Conservation (phyloP, 192 early-diverging fungal species). For the Powellomyces hirtus region DNA sequence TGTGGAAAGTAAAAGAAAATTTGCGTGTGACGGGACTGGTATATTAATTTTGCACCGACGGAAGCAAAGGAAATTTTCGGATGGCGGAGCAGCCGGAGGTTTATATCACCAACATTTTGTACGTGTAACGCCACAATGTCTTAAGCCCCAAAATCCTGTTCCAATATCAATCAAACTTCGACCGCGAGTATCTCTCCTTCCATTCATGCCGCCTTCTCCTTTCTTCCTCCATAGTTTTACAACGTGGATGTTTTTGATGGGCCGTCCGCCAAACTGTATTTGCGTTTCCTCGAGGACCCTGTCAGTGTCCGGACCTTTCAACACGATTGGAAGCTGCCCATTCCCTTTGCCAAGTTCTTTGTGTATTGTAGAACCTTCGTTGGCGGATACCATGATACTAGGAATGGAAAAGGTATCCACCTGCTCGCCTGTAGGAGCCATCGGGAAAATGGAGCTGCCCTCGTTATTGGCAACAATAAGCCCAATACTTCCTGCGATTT, state of each 20-base stretch:
- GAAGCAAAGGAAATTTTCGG: too few species aligned
- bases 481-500: constrained; percentile 38
- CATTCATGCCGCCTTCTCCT: constrained; percentile 82
- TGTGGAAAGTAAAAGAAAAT: too few species aligned
- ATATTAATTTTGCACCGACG: too few species aligned
- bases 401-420: not conserved
- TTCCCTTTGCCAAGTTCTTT: not conserved
- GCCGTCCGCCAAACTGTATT: not conserved
- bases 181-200: constrained; percentile 67
- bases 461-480: constrained; percentile 33
- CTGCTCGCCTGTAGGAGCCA: constrained; percentile 24
- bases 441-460: constrained; percentile 21
- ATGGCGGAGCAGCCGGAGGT: too few species aligned
- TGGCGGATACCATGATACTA: constrained; percentile 3
- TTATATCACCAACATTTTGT: too few species aligned
- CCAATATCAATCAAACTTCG: not conserved
- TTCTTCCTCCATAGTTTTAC: constrained; percentile 26
- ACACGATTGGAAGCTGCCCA: not conserved
- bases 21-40: too few species aligned
- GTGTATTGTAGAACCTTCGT: not conserved
- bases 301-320: not conserved
- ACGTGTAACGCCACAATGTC: not conserved
- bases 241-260: not conserved
- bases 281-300: not conserved
- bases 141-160: not conserved